Percentiles rank a stretch among this genome's conserved stretches.
Conservation (phyloP, 306 rosid genomes). For the Vicia villosa region DNA sequence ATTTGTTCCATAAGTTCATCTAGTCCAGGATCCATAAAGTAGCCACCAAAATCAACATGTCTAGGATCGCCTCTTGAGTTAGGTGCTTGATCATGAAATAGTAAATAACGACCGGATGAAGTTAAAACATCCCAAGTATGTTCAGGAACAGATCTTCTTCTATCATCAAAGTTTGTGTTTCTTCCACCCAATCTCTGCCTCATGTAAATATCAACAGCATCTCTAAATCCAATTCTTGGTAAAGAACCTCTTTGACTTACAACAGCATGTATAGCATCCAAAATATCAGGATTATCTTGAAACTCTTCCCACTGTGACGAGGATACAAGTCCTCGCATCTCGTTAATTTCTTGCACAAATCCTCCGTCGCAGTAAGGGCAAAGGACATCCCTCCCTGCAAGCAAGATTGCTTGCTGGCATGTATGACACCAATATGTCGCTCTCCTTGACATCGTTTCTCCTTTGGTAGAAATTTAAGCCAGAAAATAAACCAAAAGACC, state of each 20-base stretch:
- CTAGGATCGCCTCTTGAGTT: slow-evolving; percentile 43
- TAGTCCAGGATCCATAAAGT: slow-evolving; percentile 46
- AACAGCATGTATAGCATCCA: slow-evolving; percentile 44
- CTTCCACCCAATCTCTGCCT: slow-evolving; percentile 56
- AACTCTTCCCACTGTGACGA: slow-evolving; percentile 32
- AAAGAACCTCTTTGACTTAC: slow-evolving; percentile 50
- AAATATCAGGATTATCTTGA: slow-evolving; percentile 41
- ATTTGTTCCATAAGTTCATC: slow-evolving; percentile 58
- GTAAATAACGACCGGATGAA: slow-evolving; percentile 43
- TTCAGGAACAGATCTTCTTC: slow-evolving; percentile 34
- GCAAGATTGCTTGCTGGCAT: slow-evolving; percentile 48
- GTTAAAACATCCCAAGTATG: slow-evolving; percentile 43
- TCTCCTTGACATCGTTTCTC: slow-evolving; percentile 51
- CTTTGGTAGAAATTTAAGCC: background rate
- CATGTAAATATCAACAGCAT: slow-evolving; percentile 39
- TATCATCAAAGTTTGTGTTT: background rate
- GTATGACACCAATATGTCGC: slow-evolving; percentile 66
- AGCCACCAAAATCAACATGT: slow-evolving; percentile 33
- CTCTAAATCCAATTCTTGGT: slow-evolving; percentile 46
- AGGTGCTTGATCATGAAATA: slow-evolving; percentile 50
- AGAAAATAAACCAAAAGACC: slow-evolving; percentile 6
- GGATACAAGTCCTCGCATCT: slow-evolving; percentile 12
- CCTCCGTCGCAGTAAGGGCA: slow-evolving; percentile 70
- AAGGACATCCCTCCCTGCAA: slow-evolving; percentile 31
- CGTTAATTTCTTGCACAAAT: slow-evolving; percentile 53